Evolutionary conservation across 2,329 filamentous ascomycete genomes (phyloP), one percentile per base, ranked within the genome.

Genomic region (Aphanoascus verrucosus): DNA sequence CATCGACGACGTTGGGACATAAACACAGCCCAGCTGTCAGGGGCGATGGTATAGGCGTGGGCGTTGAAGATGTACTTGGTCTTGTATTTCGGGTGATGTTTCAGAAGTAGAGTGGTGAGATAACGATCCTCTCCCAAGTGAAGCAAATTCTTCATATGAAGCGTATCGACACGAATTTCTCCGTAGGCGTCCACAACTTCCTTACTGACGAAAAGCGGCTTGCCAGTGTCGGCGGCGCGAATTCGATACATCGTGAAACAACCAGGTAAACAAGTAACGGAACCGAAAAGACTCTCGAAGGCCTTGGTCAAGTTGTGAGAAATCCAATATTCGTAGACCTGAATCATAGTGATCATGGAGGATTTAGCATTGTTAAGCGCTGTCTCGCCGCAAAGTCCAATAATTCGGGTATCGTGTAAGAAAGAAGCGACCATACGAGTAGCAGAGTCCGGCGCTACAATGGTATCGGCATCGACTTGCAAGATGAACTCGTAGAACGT

Each of bases 181-280:
- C 88, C 76, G 68, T 98, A 98, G 47, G 81, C 77, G 2, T 95
- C 84, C 12, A 97, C 82, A 31, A 98, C 81, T 65, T 97, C 93
- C 59, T 85, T 84, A 69, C 89, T 95, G 63, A 98, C 90, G 67
- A 98, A 97, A 31, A 98, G 79, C 11, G 93, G 93, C 73, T 97
- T 97, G 63, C 90, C 91, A 14, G 84, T 88, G 69, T 97, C 93
- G 5, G 90, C 87, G 31, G 93, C 88, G 58, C 93, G 88, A 65
- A 98, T 89, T 62, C 93, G 86, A 72, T 96, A 98, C 93, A 98
- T 98, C 63, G 86, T 89, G 80, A 97, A 98, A 80, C 93, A 98
- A 76, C 93, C 93, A 20, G 93, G 93, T 66, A 98, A 77, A 79
- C 93, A 98, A 49, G 93, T 98, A 62, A 98, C 91, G 61, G 88